These are phyloP conservation scores for Cicer yamashitae DNA, from an alignment of 306 rosid species.

Conservation along the genomic window DNA sequence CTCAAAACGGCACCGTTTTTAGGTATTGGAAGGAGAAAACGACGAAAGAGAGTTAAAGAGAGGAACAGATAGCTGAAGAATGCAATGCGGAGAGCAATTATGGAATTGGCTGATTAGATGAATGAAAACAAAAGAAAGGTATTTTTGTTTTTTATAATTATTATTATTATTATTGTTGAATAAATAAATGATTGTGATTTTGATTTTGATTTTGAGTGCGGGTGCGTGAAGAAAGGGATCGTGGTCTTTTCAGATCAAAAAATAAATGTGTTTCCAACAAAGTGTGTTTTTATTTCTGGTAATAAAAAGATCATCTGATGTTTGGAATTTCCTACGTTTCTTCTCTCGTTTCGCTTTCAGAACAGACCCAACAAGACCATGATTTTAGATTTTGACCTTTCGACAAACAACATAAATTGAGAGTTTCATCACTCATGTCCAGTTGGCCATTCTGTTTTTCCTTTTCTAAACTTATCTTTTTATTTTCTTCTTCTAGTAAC, in stretches of 20 bases:
- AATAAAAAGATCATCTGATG: background rate
- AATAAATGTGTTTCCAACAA: slow-evolving; percentile 22
- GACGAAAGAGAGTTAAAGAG: background rate
- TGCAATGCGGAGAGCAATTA: slow-evolving; percentile 26
- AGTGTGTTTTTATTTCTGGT: slow-evolving; percentile 19
- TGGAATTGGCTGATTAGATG: background rate
- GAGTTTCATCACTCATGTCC: slow-evolving; percentile 36
- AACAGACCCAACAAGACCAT: slow-evolving; percentile 27
- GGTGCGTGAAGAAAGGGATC: slow-evolving; percentile 43
- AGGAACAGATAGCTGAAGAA: background rate
- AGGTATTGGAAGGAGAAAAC: slow-evolving; percentile 22
- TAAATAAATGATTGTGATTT: background rate
- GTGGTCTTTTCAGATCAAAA: slow-evolving; percentile 13
- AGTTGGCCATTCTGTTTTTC: background rate
- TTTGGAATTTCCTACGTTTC: background rate
- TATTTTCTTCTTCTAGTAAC: background rate
- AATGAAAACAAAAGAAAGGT: slow-evolving; percentile 31
- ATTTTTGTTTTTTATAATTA: background rate
- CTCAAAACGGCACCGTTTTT: slow-evolving; percentile 48
- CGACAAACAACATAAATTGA: slow-evolving; percentile 27
- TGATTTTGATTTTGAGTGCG: background rate
- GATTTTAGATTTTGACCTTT: slow-evolving; percentile 44
- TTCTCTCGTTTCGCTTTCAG: slow-evolving; percentile 24
- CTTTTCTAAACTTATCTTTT: slow-evolving; percentile 4
- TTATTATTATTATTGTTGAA: background rate